These are phyloP conservation scores for Aspergillus heteromorphus DNA, from an alignment of 495 filamentous ascomycete species.

Conservation along the genomic window DNA sequence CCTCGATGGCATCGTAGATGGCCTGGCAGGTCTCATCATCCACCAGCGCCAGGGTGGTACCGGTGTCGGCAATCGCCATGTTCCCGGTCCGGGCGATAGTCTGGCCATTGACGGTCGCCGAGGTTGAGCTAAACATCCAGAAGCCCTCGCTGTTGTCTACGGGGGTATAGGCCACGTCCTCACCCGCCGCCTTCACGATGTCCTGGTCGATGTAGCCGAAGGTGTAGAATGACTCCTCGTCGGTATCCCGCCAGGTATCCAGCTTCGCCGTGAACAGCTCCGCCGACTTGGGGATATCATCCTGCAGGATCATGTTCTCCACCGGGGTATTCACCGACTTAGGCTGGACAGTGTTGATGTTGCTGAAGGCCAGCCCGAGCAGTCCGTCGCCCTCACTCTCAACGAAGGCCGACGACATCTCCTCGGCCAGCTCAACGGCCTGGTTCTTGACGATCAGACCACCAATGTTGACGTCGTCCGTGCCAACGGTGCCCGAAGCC, in stretches of 20 bases:
- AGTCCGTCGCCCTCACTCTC: constrained; percentile 63
- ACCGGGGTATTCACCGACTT: constrained; percentile 60
- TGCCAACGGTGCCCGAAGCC: constrained; percentile 66
- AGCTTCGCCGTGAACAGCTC: constrained; percentile 74
- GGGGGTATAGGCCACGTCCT: constrained; percentile 56
- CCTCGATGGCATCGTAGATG: constrained; percentile 67
- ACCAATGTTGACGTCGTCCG: constrained; percentile 62
- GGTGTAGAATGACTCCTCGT: constrained; percentile 67
- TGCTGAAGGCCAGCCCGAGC: constrained; percentile 64
- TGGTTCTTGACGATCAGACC: constrained; percentile 64
- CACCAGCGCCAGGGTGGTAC: constrained; percentile 67
- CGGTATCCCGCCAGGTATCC: constrained; percentile 55
- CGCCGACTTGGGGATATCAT: constrained; percentile 54
- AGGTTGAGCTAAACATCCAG: constrained; percentile 63
- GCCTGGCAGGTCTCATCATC: constrained; percentile 60
- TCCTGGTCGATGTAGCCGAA: constrained; percentile 73
- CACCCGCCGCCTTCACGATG: constrained; percentile 48
- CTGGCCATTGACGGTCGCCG: constrained; percentile 56
- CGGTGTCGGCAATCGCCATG: constrained; percentile 76
- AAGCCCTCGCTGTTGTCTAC: constrained; percentile 68
- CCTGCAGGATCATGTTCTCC: constrained; percentile 68
- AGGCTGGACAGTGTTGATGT: constrained; percentile 64
- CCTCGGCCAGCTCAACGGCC: constrained; percentile 62
- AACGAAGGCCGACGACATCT: constrained; percentile 58
- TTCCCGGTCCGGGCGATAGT: constrained; percentile 53